phyloP scores from a whole-genome alignment of 2,329 filamentous ascomycete genomes.

The Simplicillium aogashimaense region DNA sequence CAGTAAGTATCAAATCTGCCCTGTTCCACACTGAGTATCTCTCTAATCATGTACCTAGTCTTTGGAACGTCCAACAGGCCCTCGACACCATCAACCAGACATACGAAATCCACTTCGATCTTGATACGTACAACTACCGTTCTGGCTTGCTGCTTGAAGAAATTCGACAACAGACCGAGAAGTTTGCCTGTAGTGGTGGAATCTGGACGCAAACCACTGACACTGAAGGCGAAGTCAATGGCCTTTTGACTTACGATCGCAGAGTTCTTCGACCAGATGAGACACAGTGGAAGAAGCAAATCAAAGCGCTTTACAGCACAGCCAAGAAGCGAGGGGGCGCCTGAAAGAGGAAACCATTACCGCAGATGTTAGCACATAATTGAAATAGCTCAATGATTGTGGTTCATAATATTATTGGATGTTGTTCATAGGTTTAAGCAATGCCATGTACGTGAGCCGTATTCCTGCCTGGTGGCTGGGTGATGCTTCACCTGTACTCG shows the following conservation, averaged over 20 bases:
- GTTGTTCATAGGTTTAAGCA: too few relatives aligned
- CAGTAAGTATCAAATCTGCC: slow-evolving; percentile 31
- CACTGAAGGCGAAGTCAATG: slow-evolving; percentile 67
- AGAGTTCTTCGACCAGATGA: slow-evolving; percentile 46
- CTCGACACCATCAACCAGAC: slow-evolving; percentile 54
- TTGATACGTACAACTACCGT: slow-evolving; percentile 58
- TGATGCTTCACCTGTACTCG: too few relatives aligned
- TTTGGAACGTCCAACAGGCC: slow-evolving; percentile 54
- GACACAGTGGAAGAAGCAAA: slow-evolving; percentile 50
- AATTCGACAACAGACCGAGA: slow-evolving; percentile 49
- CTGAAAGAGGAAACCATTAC: too few relatives aligned
- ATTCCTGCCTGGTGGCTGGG: too few relatives aligned
- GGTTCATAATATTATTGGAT: too few relatives aligned
- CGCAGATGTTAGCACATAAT: too few relatives aligned
- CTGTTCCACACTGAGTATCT: not conserved
- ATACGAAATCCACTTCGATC: slow-evolving; percentile 52
- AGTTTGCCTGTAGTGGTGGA: slow-evolving; percentile 54
- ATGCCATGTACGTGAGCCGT: too few relatives aligned
- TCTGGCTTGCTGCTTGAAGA: slow-evolving; percentile 50
- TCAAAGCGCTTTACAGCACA: slow-evolving; percentile 48
- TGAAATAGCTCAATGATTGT: too few relatives aligned
- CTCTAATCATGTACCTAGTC: slow-evolving; percentile 21
- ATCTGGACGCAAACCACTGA: slow-evolving; percentile 69
- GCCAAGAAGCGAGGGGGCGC: slow-evolving; percentile 21
- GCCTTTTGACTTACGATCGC: slow-evolving; percentile 59